Base-by-base conservation (phyloP, 768 basidiomycete genomes). In the Suillus occidentalis region DNA sequence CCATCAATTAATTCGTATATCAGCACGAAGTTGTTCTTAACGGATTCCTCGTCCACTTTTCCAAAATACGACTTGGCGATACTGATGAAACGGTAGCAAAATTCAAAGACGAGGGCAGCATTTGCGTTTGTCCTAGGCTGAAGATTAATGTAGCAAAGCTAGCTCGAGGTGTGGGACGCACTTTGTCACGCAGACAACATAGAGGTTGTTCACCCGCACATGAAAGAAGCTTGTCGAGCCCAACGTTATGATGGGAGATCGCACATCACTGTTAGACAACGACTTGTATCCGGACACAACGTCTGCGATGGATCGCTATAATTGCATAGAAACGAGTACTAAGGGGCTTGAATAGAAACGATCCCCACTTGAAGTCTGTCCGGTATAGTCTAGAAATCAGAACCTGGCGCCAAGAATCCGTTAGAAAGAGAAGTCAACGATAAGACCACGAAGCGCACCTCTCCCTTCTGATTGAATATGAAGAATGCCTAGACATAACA, bases 181-280 rank as follows among this genome's bases (percentile, higher is more conserved):
- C 95, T 98, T 98, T 31, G 97, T 98, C 16, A 98, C 94, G 4
- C 94, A 94, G 6, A 97, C 91, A 34, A 99, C 85, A 73, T 98
- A 99, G 49, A 99, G 84, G 70, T 97, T 98, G 80, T 97, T 96
- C 64, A 97, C 83, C 67, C 95, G 83, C 66, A 99, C 96, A 74
- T 99, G 97, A 77, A 99, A 99, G 86, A 99, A 99, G 72, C 95
- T 97, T 0, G 97, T 99, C 25, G 95, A 98, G 31, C 97, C 96
- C 28, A 99, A 85, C 0, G 97, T 99, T 75, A 99, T 92, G 72
- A 99, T 97, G 12, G 97, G 97, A 40, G 96, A 96, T 67, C 96
- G 87, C 36, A 98, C 94, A 73, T 98, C 96, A 71, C 92, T 94
- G 80, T 95, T 98, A 43, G 97, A 97, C 60, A n/a, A 99, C 91